These are phyloP conservation scores for Cytospora piceicola DNA, from an alignment of 2,329 filamentous ascomycete genomes.

Conservation along the genomic window DNA sequence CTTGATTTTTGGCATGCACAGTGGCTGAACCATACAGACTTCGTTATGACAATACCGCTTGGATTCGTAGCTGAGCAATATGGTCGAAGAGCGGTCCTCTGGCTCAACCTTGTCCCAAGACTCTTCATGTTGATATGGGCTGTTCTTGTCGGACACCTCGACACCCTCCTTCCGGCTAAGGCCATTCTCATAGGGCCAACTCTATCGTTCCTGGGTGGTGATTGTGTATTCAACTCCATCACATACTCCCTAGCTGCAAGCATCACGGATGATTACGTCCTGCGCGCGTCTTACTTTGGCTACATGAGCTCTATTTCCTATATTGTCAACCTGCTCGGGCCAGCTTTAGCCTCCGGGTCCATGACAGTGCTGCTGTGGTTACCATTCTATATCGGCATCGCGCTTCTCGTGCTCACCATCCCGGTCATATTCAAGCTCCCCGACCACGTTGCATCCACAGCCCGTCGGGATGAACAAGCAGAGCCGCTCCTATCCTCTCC, in stretches of 20 bases:
- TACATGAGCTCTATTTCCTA: constrained; percentile 55
- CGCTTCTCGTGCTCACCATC: constrained; percentile 42
- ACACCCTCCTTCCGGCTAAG: constrained; percentile 42
- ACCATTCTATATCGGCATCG: constrained; percentile 48
- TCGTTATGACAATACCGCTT: constrained; percentile 54
- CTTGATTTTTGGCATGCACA: too few relatives aligned
- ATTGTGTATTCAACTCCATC: constrained; percentile 56
- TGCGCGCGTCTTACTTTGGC: constrained; percentile 52
- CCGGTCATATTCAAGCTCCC: constrained; percentile 40
- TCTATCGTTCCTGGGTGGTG: constrained; percentile 52
- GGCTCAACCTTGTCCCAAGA: constrained; percentile 49
- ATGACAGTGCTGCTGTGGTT: constrained; percentile 50
- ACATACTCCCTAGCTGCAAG: constrained; percentile 50
- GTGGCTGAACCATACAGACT: constrained; percentile 42
- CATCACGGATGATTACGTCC: constrained; percentile 48
- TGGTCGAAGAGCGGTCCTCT: constrained; percentile 46
- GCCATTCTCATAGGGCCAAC: constrained; percentile 47
- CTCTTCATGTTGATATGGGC: constrained; percentile 47
- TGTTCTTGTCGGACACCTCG: constrained; percentile 45
- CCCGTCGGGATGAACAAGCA: constrained; percentile 40
- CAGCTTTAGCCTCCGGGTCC: constrained; percentile 49
- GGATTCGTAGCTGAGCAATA: constrained; percentile 50
- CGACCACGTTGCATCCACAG: constrained; percentile 18
- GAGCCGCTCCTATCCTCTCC: constrained; percentile 46
- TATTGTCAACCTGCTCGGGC: constrained; percentile 50